Evolutionary conservation across 192 early-diverging fungal genomes (phyloP).

Genomic region (Pecoramyces ruminantium): DNA sequence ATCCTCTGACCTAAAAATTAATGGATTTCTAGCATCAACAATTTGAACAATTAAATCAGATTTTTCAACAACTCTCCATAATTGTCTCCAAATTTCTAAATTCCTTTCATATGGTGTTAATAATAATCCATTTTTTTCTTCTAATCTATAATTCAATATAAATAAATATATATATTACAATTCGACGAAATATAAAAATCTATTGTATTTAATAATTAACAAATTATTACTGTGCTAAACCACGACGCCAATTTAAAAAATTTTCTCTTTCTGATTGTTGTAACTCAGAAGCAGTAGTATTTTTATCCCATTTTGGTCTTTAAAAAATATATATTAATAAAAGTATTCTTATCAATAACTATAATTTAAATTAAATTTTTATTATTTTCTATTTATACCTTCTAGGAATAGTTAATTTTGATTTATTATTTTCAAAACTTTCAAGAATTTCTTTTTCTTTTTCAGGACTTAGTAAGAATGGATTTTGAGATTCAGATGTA

Average conservation of each 20-base stretch:
- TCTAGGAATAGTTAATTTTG: slow-evolving; percentile 67
- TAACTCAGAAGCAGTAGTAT: slow-evolving; percentile 64
- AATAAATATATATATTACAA: not conserved
- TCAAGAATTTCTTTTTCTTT: slow-evolving; percentile 61
- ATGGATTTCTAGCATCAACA: slow-evolving; percentile 91
- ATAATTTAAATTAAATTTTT: not conserved
- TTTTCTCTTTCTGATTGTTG: slow-evolving; percentile 63
- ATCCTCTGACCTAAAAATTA: slow-evolving; percentile 79
- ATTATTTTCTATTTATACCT: too few relatives aligned
- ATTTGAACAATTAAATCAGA: slow-evolving; percentile 95
- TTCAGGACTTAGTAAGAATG: slow-evolving; percentile 60
- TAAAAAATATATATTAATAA: not conserved
- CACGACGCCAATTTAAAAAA: slow-evolving; percentile 86
- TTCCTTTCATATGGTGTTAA: slow-evolving; percentile 98
- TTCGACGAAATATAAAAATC: too few relatives aligned
- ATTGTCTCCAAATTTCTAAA: slow-evolving; percentile 94
- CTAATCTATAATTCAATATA: slow-evolving; percentile 27
- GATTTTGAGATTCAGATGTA: slow-evolving; percentile 33
- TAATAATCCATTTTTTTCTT: slow-evolving; percentile 82
- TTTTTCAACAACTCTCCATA: slow-evolving; percentile 97
- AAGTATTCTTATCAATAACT: not conserved
- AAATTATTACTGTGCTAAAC: slow-evolving; percentile 46
- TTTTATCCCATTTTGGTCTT: slow-evolving; percentile 69
- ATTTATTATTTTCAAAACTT: slow-evolving; percentile 59
- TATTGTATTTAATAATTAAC: too few relatives aligned